Evolutionary conservation across 805 yeast species (phyloP).

Genomic region (Cyberlindnera xishuangbannaensis): DNA sequence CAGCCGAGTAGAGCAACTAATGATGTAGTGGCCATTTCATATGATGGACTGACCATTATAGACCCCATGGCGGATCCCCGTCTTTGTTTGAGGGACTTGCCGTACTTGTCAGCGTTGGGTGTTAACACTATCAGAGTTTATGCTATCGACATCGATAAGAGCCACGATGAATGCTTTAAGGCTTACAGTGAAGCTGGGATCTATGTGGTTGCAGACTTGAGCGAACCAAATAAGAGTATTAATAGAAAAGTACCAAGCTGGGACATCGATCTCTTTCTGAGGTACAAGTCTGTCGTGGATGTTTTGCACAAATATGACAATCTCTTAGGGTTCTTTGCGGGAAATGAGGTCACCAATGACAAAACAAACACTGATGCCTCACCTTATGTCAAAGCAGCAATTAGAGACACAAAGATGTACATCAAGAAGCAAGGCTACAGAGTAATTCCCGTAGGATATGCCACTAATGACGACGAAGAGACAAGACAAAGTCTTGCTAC

Average conservation of each 20-base stretch:
- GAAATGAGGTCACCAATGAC: constrained; percentile 93
- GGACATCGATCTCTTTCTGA: constrained; percentile 62
- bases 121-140: constrained; percentile 84
- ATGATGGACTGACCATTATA: constrained; percentile 30
- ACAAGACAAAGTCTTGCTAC: constrained; percentile 77
- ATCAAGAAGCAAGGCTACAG: constrained; percentile 63
- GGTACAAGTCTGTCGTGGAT: constrained; percentile 83
- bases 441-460: constrained; percentile 87
- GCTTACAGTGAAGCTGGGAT: constrained; percentile 79
- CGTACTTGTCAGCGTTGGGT: constrained; percentile 60
- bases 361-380: constrained; percentile 80
- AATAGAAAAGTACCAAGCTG: constrained; percentile 73
- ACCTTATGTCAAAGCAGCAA: constrained; percentile 92
- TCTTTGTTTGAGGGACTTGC: constrained; percentile 76
- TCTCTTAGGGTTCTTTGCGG: constrained; percentile 92
- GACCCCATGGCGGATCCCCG: constrained; percentile 76
- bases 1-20: constrained; percentile 52
- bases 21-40: constrained; percentile 25
- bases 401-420: constrained; percentile 81
- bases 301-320: constrained; percentile 70
- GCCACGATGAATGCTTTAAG: constrained; percentile 76
- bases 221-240: constrained; percentile 79
- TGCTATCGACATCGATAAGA: constrained; percentile 64
- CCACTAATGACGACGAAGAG: constrained; percentile 81
- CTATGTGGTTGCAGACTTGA: constrained; percentile 83